A percentile compares a stretch with the other conserved stretches of the same genome.
Evolutionary conservation across 2,329 filamentous ascomycete species (phyloP).

Genomic region (Phaeosphaeria sp.): DNA sequence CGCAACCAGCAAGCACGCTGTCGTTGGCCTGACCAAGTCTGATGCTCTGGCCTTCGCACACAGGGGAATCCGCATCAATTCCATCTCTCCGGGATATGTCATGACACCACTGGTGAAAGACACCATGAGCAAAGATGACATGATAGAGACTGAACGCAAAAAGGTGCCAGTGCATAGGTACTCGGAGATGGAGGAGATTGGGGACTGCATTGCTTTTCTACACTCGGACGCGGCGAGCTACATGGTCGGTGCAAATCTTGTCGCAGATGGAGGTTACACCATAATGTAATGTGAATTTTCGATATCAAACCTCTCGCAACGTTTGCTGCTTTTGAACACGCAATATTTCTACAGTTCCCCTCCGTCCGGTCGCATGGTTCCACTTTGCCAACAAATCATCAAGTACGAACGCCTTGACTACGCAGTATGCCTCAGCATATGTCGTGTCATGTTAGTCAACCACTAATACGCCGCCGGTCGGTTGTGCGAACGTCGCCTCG

Average conservation of each 20-base stretch:
- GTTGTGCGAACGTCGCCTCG: not conserved
- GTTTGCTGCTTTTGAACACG: not conserved
- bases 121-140: constrained; percentile 29
- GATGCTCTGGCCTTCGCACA: constrained; percentile 62
- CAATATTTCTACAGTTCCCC: too few relatives aligned
- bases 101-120: constrained; percentile 49
- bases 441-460: not conserved
- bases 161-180: constrained; percentile 57
- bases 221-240: constrained; percentile 75
- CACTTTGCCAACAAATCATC: not conserved
- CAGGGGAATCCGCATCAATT: constrained; percentile 64
- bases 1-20: constrained; percentile 61
- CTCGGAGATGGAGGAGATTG: constrained; percentile 69
- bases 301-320: not conserved
- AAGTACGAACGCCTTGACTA: too few relatives aligned
- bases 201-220: constrained; percentile 73
- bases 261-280: constrained; percentile 62
- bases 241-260: constrained; percentile 74
- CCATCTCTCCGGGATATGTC: constrained; percentile 63
- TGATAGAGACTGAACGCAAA: constrained; percentile 46
- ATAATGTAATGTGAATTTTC: constrained; percentile 8
- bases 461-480: not conserved
- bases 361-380: not conserved
- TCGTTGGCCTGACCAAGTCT: constrained; percentile 61
- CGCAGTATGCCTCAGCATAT: too few relatives aligned